Conservation (phyloP, 208 protist genomes). For the Acanthamoeba triangularis region DNA sequence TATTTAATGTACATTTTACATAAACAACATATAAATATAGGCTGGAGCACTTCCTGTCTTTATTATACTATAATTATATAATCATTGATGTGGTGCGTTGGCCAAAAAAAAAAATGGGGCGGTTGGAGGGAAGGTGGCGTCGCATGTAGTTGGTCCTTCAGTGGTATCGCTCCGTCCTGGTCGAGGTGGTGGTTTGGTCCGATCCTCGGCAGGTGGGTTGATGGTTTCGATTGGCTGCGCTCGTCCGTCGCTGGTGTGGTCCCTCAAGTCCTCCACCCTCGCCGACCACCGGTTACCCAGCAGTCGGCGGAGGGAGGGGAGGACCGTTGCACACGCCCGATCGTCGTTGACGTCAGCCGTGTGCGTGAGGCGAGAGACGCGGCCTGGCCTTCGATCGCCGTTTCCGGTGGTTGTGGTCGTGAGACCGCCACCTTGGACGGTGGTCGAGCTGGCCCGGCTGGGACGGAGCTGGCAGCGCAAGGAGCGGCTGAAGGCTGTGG, state of each 20-base stretch:
- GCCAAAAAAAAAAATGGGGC: not conserved
- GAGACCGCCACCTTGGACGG: no score
- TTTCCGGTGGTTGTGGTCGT: no score
- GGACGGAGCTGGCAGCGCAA: not conserved
- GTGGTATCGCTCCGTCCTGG: not conserved
- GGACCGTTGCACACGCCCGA: not conserved
- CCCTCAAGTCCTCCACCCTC: not conserved
- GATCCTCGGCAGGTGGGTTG: not conserved
- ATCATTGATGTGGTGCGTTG: no score
- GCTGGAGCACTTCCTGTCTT: no score
- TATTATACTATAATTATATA: no score
- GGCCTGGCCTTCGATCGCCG: no score
- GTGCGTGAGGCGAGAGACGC: no score
- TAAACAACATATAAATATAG: not conserved
- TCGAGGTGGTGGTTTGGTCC: not conserved
- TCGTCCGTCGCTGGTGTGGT: not conserved
- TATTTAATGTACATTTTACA: not conserved
- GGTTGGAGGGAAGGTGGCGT: slow-evolving; percentile 41
- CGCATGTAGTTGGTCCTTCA: slow-evolving; percentile 32
- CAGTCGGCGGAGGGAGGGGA: not conserved
- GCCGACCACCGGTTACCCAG: not conserved
- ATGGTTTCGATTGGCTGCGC: not conserved
- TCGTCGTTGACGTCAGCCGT: not conserved
- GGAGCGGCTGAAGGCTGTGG: slow-evolving; percentile 18
- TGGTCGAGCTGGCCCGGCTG: not conserved